Conservation (phyloP, 208 protist genomes). For the Vickermania spadyakhi region DNA sequence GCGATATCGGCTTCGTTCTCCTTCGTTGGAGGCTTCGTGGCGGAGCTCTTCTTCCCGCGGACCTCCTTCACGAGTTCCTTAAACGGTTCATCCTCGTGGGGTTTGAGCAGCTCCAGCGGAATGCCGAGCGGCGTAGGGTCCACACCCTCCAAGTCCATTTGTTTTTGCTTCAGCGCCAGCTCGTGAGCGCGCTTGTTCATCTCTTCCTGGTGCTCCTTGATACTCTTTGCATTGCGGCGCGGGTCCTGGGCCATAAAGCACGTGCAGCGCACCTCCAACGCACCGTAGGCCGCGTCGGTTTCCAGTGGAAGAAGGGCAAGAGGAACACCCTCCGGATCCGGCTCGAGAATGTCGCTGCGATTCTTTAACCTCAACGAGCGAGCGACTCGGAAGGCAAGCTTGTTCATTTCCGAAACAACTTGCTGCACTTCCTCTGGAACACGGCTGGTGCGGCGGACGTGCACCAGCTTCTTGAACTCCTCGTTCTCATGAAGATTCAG, state of each 20-base stretch:
- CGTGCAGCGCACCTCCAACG: constrained; percentile 12
- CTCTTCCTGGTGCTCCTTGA: constrained; percentile 10
- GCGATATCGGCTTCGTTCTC: constrained; percentile 8
- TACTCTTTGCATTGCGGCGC: constrained; percentile 4
- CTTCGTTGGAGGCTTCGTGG: constrained; percentile 12
- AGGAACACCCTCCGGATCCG: constrained; percentile 15
- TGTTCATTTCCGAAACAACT: constrained; percentile 24
- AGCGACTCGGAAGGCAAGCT: constrained; percentile 24
- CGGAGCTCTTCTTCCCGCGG: constrained; percentile 6
- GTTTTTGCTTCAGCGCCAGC: constrained; percentile 13
- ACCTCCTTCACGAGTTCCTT: constrained; percentile 11
- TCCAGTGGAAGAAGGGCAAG: constrained; percentile 14
- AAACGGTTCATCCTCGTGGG: constrained; percentile 14
- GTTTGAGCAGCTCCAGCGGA: constrained; percentile 9
- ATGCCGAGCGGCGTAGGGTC: constrained; percentile 13
- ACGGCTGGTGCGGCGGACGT: constrained; percentile 19
- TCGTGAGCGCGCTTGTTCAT: constrained; percentile 26
- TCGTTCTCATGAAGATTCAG: constrained; percentile 27
- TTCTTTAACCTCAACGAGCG: constrained; percentile 14
- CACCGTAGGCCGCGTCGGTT: constrained; percentile 10
- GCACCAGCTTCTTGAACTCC: constrained; percentile 34
- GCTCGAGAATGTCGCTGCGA: constrained; percentile 14
- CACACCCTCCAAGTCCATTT: constrained; percentile 12
- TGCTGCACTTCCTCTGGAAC: constrained; percentile 9
- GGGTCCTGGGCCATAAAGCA: constrained; percentile 10